A percentile compares a stretch with the other conserved stretches of the same genome.
These are phyloP conservation scores for Suillus occidentalis DNA, from an alignment of 768 basidiomycete genomes.

Conservation along the genomic window DNA sequence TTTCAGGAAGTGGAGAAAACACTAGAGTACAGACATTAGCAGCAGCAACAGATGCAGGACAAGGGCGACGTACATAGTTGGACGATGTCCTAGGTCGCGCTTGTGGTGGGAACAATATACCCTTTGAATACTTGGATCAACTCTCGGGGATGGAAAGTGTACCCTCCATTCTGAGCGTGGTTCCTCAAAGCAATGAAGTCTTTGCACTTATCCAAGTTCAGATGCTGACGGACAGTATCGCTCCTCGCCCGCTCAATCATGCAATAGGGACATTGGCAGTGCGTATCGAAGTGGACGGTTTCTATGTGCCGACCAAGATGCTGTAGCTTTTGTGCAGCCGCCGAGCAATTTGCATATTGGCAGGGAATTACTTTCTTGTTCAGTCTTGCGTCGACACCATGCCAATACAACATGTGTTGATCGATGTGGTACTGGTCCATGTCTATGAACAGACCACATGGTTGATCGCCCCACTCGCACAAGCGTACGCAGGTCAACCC, in stretches of 20 bases:
- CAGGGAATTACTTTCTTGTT: not conserved
- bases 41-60: not conserved
- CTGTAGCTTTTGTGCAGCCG: too few species aligned
- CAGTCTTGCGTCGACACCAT: not conserved
- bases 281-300: not conserved
- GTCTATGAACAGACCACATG: not conserved
- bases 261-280: not conserved
- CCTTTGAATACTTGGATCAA: not conserved
- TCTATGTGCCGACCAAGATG: not conserved
- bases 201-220: too few species aligned
- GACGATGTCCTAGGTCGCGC: not conserved
- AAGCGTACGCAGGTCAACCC: not conserved
- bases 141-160: rapidly evolving
- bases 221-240: not conserved
- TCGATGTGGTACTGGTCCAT: not conserved
- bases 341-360: not conserved
- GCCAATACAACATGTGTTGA: not conserved
- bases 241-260: not conserved
- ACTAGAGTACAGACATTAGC: not conserved
- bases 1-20: too few species aligned
- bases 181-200: too few species aligned
- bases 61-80: not conserved
- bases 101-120: not conserved
- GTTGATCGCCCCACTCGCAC: not conserved
- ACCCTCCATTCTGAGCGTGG: not conserved